These are phyloP conservation scores for Pythium coloratum DNA, from an alignment of 352 stramenopile species.

Conservation along the genomic window DNA sequence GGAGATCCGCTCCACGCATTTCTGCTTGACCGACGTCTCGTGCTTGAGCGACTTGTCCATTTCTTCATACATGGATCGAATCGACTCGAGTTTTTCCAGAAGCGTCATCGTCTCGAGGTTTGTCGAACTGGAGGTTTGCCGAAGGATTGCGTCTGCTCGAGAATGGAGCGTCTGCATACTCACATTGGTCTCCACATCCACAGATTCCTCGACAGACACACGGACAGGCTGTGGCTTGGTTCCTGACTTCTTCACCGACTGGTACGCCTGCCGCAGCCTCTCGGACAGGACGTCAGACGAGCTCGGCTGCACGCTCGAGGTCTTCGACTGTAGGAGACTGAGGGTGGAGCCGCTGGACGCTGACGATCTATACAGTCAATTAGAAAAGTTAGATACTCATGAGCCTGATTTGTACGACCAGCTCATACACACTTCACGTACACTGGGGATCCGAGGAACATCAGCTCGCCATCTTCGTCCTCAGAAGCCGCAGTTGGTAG, in stretches of 20 bases:
- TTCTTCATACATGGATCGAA: conserved; percentile 32
- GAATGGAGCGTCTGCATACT: conserved; percentile 30
- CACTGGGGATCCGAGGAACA: conserved; percentile 20
- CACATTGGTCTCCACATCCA: background rate
- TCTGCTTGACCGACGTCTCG: conserved; percentile 60
- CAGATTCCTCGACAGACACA: background rate
- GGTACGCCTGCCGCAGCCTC: conserved; percentile 50
- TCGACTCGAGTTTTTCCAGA: conserved; percentile 48
- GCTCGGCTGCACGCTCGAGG: background rate
- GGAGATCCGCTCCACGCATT: conserved; percentile 69
- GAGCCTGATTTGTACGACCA: background rate
- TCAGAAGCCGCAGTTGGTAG: conserved; percentile 5
- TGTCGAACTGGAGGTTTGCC: conserved; percentile 7
- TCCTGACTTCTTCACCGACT: conserved; percentile 43
- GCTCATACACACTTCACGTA: conserved; percentile 3
- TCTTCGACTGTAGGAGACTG: background rate
- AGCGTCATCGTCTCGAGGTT: conserved; percentile 34
- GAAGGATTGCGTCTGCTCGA: conserved; percentile 31
- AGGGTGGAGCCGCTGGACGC: background rate
- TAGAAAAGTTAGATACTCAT: background rate
- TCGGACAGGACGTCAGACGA: conserved; percentile 39
- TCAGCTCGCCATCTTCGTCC: conserved; percentile 3
- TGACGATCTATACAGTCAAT: background rate
- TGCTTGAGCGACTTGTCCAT: conserved; percentile 41
- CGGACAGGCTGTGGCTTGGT: conserved; percentile 4